Base-by-base conservation (phyloP, 2,329 filamentous ascomycete genomes). In the Phyllosticta citribraziliensis region DNA sequence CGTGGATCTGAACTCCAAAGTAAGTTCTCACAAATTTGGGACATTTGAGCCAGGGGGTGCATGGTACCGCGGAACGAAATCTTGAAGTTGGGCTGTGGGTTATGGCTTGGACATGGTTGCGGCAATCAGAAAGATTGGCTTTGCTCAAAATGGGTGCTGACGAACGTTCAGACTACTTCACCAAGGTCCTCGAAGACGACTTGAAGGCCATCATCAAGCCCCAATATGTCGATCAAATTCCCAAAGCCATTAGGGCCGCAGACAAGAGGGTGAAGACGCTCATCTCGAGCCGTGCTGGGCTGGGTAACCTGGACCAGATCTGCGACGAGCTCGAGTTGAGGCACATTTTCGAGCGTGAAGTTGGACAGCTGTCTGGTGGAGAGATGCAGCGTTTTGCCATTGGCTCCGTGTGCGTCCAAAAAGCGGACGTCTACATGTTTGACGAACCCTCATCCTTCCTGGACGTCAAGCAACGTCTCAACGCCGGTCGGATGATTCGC, bases 361-460 rank as follows among this genome's bases (percentile, higher is more conserved):
- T 99, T 68, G 86, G 84, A 68, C 83, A 89, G 40, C 85, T 99
- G 22, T 99, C 94, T 66, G 95, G 94, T 84, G 94, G 94, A 82
- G 95, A 99, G 78, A 83, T 99, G 72, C 94, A 99, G 78, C 88
- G 94, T 77, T 99, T 99, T 70, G 94, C 94, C 69, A 97, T 99
- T 68, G 94, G 89, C 70, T 89, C 93, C 57, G 91, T 96, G 65
- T 96, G 92, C 70, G 92, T 97, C 22, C 93, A 97, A 75, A 86
- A 96, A 70, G 93, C 93, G 67, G 94, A 99, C 74, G 72, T 75
- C 35, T 99, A 99, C 82, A 97, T 99, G 94, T 99, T 99, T 71
- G 94, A 99, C 76, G 94, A 99, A 80, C 95, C 95, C 19, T 97
- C 93, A 51, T 99, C 94, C 47, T 99, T 97, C 77, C 84, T 99